Evolutionary conservation across 2,329 filamentous ascomycete species (phyloP).

Genomic region (Westerdykella sp.): DNA sequence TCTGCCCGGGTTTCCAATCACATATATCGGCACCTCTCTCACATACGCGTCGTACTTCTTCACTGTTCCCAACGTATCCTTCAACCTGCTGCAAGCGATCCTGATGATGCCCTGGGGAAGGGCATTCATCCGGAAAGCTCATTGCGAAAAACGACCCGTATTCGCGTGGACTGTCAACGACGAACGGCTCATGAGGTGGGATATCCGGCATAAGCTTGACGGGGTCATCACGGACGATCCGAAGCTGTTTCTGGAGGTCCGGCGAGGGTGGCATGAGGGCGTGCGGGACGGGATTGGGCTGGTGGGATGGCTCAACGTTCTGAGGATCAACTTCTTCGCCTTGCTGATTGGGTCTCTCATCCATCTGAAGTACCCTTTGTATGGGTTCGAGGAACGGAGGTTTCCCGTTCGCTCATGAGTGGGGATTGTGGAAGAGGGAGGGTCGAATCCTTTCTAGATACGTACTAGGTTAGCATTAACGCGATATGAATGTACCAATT

Average conservation of each 20-base stretch:
- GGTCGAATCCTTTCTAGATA: background rate
- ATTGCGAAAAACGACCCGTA: slow-evolving; percentile 52
- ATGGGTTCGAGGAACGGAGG: slow-evolving; percentile 16
- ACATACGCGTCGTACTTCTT: slow-evolving; percentile 68
- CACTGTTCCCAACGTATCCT: slow-evolving; percentile 59
- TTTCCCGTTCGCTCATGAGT: slow-evolving; percentile 11
- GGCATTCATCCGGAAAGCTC: slow-evolving; percentile 59
- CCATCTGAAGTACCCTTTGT: slow-evolving; percentile 18
- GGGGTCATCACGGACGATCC: slow-evolving; percentile 86
- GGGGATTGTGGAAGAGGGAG: slow-evolving; percentile 4
- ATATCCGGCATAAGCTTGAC: slow-evolving; percentile 60
- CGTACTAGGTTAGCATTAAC: background rate
- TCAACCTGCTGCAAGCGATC: slow-evolving; percentile 68
- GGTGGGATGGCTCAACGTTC: slow-evolving; percentile 26
- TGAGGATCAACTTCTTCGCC: slow-evolving; percentile 30
- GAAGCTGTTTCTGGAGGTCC: slow-evolving; percentile 57
- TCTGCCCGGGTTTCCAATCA: slow-evolving; percentile 57
- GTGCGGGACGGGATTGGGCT: slow-evolving; percentile 24
- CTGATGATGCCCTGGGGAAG: slow-evolving; percentile 63
- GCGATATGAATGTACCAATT: background rate
- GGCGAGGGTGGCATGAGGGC: slow-evolving; percentile 37
- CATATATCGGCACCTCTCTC: slow-evolving; percentile 63
- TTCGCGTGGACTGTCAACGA: slow-evolving; percentile 87
- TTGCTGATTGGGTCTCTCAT: slow-evolving; percentile 30
- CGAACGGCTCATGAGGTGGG: slow-evolving; percentile 73